Percentiles rank a stretch among this genome's conserved stretches.
phyloP scores from a whole-genome alignment of 1,284 basidiomycete genomes.

The Acaromyces ingoldii region DNA sequence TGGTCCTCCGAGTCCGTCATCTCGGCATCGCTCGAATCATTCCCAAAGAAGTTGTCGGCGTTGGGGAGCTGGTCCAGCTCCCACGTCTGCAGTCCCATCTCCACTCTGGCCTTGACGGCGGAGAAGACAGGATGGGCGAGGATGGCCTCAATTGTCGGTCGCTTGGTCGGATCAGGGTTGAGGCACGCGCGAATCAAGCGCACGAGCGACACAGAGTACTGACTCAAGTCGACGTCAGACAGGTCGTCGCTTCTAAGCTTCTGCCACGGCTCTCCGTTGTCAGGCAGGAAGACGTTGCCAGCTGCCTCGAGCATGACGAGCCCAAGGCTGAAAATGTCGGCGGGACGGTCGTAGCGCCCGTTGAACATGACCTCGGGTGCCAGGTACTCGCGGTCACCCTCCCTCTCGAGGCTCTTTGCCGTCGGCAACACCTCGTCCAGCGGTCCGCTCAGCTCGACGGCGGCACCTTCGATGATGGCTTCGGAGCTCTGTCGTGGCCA shows the following conservation, averaged over 20 bases:
- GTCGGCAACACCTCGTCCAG: not conserved
- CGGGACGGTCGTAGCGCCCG: constrained; percentile 83
- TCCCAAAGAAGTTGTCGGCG: constrained; percentile 15
- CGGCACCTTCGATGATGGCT: constrained; percentile 39
- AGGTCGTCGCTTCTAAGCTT: constrained; percentile 87
- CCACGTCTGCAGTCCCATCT: constrained; percentile 25
- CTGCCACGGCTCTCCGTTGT: constrained; percentile 93
- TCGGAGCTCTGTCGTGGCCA: constrained; percentile 42
- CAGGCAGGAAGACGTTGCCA: constrained; percentile 91
- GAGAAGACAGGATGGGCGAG: constrained; percentile 26
- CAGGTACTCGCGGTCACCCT: constrained; percentile 96
- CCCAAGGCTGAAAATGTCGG: constrained; percentile 94
- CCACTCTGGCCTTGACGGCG: constrained; percentile 33
- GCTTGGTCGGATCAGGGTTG: constrained; percentile 24
- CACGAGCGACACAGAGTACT: constrained; percentile 54
- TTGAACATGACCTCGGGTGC: constrained; percentile 87
- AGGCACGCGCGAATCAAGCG: constrained; percentile 36
- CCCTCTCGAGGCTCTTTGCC: constrained; percentile 59
- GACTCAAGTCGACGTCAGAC: constrained; percentile 70
- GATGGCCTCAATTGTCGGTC: constrained; percentile 37
- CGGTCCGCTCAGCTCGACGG: constrained; percentile 17
- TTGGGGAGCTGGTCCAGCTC: constrained; percentile 49
- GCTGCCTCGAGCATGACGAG: constrained; percentile 92
- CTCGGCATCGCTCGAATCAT: constrained; percentile 17
- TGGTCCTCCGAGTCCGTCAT: too few species aligned